Percentiles rank a stretch among this genome's conserved stretches.
Evolutionary conservation across 495 filamentous ascomycete species (phyloP).

Genomic region (Parmelia sp.): DNA sequence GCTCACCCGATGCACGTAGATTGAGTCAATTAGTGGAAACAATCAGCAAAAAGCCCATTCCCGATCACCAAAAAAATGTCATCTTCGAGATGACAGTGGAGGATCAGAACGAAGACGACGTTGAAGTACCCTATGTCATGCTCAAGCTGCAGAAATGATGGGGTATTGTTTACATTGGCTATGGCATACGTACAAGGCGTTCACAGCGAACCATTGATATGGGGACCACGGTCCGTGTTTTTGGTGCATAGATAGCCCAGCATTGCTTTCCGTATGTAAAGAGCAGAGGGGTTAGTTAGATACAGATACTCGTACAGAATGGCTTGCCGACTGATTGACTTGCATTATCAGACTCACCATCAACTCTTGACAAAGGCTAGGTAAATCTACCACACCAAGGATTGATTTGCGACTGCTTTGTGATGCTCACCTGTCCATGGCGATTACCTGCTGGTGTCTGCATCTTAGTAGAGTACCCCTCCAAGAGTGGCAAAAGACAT

Average conservation of each 20-base stretch:
- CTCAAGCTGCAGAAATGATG: slow-evolving; percentile 54
- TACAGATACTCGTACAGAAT: not conserved
- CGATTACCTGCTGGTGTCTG: too few species aligned
- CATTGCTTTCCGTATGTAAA: not conserved
- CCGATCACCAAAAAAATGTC: slow-evolving; percentile 84
- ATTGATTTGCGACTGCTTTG: slow-evolving; percentile 3
- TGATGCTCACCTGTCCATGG: slow-evolving; percentile 11
- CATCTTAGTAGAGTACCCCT: too few species aligned
- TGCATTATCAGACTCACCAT: not conserved
- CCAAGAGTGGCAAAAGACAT: not conserved
- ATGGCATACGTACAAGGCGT: not conserved
- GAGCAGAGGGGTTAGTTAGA: not conserved
- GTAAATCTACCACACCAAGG: not conserved
- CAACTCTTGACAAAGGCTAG: not conserved
- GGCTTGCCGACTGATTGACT: not conserved
- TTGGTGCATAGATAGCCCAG: slow-evolving; percentile 1
- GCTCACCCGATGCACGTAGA: slow-evolving; percentile 33
- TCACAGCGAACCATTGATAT: not conserved
- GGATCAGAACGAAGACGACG: slow-evolving; percentile 84
- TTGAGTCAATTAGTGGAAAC: slow-evolving; percentile 82
- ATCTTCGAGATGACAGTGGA: slow-evolving; percentile 96
- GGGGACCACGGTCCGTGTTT: not conserved
- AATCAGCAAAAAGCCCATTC: slow-evolving; percentile 87
- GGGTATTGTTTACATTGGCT: not conserved
- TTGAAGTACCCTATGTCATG: slow-evolving; percentile 97